These are phyloP conservation scores for Nicotiana knightiana DNA, from an alignment of 257 asterid species.

Conservation along the genomic window DNA sequence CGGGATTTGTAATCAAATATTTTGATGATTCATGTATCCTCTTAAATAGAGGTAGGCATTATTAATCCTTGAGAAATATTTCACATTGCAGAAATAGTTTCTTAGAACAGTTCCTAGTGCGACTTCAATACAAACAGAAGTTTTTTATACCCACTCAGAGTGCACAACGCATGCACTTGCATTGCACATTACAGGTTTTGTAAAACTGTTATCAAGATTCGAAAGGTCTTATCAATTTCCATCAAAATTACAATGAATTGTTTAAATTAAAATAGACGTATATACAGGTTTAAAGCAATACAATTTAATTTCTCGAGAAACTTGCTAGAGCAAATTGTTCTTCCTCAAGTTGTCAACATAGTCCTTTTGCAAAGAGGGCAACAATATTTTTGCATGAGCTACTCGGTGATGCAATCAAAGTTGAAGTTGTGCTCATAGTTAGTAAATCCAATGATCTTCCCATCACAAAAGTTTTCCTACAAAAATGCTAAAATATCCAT, in stretches of 20 bases:
- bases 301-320: not conserved
- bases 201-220: not conserved
- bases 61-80: too few relatives aligned
- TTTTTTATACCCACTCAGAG: not conserved
- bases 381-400: not conserved
- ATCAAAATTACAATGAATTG: not conserved
- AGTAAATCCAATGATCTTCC: not conserved
- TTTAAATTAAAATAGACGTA: too few relatives aligned
- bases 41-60: too few relatives aligned
- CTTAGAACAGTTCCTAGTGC: too few relatives aligned
- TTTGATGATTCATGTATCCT: too few relatives aligned
- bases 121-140: too few relatives aligned
- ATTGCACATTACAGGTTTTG: not conserved
- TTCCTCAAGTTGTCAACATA: not conserved
- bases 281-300: not conserved
- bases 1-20: too few relatives aligned
- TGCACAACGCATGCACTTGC: not conserved
- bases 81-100: too few relatives aligned
- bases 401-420: conserved; percentile 4
- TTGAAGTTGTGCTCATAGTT: not conserved
- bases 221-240: not conserved
- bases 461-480: not conserved
- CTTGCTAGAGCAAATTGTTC: not conserved
- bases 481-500: too few relatives aligned
- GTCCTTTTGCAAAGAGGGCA: conserved; percentile 4